A percentile compares a stretch with the other conserved stretches of the same genome.
Evolutionary conservation across 192 early-diverging fungal species (phyloP).

Genomic region (Funneliformis mosseae): DNA sequence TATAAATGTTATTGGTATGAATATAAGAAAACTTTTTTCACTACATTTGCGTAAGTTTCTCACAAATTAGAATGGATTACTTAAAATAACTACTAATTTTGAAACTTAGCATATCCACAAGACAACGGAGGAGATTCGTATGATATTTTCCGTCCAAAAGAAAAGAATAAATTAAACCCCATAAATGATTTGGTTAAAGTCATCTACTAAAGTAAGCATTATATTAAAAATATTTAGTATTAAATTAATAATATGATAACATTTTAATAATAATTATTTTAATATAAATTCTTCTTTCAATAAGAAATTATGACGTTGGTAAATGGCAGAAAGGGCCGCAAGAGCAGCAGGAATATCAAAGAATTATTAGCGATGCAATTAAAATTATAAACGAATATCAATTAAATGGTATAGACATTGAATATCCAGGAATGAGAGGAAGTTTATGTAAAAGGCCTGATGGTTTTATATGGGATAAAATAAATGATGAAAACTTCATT

Average conservation of each 20-base stretch:
- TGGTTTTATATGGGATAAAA: too few species aligned
- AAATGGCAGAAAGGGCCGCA: background rate
- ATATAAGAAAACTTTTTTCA: too few species aligned
- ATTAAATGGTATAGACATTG: background rate
- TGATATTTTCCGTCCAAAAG: too few species aligned
- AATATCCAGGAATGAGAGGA: background rate
- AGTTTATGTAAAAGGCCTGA: background rate
- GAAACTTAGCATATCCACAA: too few species aligned
- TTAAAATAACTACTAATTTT: too few species aligned
- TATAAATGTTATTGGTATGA: background rate
- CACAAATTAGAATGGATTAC: too few species aligned
- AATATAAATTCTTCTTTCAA: background rate
- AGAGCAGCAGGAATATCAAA: background rate
- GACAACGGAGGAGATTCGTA: too few species aligned
- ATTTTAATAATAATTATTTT: background rate
- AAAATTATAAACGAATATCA: background rate
- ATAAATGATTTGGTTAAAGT: too few species aligned
- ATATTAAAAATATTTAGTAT: background rate
- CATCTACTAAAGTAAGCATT: background rate
- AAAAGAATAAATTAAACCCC: too few species aligned
- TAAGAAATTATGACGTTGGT: background rate
- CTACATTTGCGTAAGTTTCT: too few species aligned
- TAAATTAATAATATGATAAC: background rate
- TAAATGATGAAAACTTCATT: background rate
- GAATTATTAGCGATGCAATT: background rate